These are phyloP conservation scores for Solanum virginianum DNA, from an alignment of 257 asterid genomes.

Conservation along the genomic window DNA sequence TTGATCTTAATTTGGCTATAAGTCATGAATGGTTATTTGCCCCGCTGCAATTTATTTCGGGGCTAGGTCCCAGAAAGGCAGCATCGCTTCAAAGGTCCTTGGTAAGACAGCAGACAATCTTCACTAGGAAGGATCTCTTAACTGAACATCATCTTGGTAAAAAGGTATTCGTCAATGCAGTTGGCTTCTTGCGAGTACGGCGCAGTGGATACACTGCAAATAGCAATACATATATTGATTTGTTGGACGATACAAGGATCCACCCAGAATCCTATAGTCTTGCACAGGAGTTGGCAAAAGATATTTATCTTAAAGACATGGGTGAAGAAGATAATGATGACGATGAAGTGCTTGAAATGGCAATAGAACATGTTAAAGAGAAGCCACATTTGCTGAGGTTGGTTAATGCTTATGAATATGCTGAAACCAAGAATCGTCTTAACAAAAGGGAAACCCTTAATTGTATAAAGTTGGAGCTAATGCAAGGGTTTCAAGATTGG, in stretches of 20 bases:
- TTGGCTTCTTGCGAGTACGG: constrained; percentile 80
- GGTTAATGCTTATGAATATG: constrained; percentile 60
- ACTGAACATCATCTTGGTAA: constrained; percentile 74
- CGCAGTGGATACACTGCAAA: constrained; percentile 83
- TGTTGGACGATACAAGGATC: constrained; percentile 90
- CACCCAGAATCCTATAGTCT: constrained; percentile 89
- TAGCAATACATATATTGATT: constrained; percentile 74
- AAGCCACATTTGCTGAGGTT: constrained; percentile 69
- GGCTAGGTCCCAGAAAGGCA: constrained; percentile 96
- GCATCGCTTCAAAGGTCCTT: constrained; percentile 79
- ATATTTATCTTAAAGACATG: constrained; percentile 63
- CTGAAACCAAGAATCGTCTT: constrained; percentile 41
- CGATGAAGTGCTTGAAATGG: constrained; percentile 83
- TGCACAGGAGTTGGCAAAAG: constrained; percentile 89
- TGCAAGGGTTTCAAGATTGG: constrained; percentile 92
- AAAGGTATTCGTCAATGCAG: constrained; percentile 88
- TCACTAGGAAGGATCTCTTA: constrained; percentile 77
- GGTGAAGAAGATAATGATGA: constrained; percentile 73
- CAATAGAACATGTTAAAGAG: constrained; percentile 88
- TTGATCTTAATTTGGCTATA: constrained; percentile 49
- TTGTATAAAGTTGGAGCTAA: constrained; percentile 74
- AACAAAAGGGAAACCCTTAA: constrained; percentile 74
- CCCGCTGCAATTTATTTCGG: constrained; percentile 84
- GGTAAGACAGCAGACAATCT: constrained; percentile 78
- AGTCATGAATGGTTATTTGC: constrained; percentile 90